Percentiles rank a stretch among this genome's conserved stretches.
Conservation (phyloP, 2,329 filamentous ascomycete genomes). For the Diaporthe caulivora region DNA sequence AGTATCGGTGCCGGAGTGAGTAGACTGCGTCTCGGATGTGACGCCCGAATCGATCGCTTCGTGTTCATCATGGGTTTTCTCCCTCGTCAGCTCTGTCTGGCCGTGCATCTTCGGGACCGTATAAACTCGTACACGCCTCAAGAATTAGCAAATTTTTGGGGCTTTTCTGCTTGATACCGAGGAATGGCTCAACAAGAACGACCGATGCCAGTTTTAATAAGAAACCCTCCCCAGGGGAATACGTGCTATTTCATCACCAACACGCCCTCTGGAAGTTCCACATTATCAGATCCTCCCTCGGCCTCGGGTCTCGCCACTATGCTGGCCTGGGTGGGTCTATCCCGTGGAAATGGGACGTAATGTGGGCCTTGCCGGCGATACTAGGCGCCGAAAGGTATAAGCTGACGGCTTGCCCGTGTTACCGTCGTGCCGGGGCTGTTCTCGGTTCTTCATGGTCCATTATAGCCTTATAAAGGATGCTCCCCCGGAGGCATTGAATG, state of each 20-base stretch:
- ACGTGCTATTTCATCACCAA: constrained; percentile 28
- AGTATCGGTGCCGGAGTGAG: constrained; percentile 19
- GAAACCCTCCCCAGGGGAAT: background rate
- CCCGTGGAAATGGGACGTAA: constrained; percentile 15
- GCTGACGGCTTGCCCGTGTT: background rate
- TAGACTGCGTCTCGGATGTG: constrained; percentile 7
- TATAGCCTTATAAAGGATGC: background rate
- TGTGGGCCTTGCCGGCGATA: constrained; percentile 17
- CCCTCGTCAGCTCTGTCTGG: constrained; percentile 33
- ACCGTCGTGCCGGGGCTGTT: background rate
- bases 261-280: constrained; percentile 12
- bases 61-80: constrained; percentile 34
- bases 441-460: background rate
- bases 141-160: no score
- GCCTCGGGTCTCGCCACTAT: constrained; percentile 33
- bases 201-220: no score
- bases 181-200: no score
- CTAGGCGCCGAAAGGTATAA: constrained; percentile 9
- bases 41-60: background rate
- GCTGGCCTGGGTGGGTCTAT: constrained; percentile 12
- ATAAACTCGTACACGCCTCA: constrained; percentile 13
- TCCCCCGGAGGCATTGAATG: no score
- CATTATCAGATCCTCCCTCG: constrained; percentile 20
- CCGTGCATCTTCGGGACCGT: constrained; percentile 28
- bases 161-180: no score